Percentiles rank a stretch among this genome's conserved stretches.
Evolutionary conservation across 2,329 filamentous ascomycete species (phyloP).

Genomic region (Epichloe baconii): DNA sequence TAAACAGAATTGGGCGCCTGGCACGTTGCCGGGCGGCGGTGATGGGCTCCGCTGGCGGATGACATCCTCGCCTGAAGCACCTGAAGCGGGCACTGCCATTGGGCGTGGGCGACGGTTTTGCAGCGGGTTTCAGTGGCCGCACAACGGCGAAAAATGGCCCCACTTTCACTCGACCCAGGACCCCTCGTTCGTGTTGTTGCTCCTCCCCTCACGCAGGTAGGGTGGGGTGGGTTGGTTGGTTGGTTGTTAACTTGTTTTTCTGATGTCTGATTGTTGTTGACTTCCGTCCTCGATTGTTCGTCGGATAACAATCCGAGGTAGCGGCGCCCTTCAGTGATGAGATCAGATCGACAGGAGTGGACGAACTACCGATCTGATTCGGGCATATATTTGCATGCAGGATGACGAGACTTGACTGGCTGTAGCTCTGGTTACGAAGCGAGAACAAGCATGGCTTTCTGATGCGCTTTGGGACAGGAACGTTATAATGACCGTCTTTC

Average conservation of each 20-base stretch:
- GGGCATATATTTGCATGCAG: neutral
- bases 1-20: conserved; percentile 31
- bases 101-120: neutral
- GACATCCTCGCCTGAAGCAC: conserved; percentile 1
- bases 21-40: conserved; percentile 25
- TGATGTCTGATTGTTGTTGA: neutral
- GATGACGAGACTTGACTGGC: neutral
- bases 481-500: no score
- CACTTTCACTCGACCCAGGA: neutral
- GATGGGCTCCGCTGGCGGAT: conserved; percentile 11
- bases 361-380: neutral
- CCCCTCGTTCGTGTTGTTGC: neutral
- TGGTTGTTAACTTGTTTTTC: neutral
- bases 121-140: conserved; percentile 1
- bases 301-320: neutral
- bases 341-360: neutral
- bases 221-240: no score
- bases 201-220: no score
- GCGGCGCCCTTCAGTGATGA: neutral
- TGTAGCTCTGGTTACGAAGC: neutral
- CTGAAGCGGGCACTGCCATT: conserved; percentile 7
- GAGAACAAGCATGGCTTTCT: neutral
- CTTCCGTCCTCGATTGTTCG: neutral
- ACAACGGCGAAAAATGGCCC: neutral
- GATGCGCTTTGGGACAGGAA: no score